Evolutionary conservation across 257 asterid genomes (phyloP).

Genomic region (Linderniella brevidens): DNA sequence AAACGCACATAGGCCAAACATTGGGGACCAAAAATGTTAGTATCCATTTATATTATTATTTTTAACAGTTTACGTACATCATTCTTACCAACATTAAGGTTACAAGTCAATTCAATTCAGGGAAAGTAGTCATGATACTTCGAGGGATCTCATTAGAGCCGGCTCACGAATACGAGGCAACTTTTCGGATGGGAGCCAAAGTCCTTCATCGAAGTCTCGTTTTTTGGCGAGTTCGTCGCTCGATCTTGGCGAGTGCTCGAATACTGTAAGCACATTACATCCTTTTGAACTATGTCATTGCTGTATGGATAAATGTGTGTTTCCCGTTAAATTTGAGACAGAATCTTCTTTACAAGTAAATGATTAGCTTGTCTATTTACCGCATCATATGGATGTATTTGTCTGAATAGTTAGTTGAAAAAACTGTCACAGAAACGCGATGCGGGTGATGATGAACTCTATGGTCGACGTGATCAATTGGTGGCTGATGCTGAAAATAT

Average conservation of each 20-base stretch:
- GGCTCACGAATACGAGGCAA: no score
- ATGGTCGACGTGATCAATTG: conserved; percentile 39
- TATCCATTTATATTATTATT: no score
- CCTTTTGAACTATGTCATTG: background rate
- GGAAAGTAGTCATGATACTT: conserved; percentile 28
- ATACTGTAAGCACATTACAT: conserved; percentile 34
- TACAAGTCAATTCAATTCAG: conserved; percentile 19
- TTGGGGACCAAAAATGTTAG: no score
- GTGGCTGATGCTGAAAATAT: conserved; percentile 50
- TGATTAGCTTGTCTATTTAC: no score
- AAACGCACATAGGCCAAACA: no score
- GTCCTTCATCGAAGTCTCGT: conserved; percentile 39
- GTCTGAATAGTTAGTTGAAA: no score
- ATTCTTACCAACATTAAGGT: conserved; percentile 9
- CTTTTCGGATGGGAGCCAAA: no score
- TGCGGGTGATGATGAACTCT: conserved; percentile 28
- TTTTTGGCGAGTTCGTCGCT: conserved; percentile 26
- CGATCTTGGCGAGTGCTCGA: conserved; percentile 15
- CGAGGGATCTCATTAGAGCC: no score
- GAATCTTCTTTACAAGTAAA: no score
- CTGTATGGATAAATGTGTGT: conserved; percentile 7
- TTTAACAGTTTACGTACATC: no score
- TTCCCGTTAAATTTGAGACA: no score
- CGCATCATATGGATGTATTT: no score
- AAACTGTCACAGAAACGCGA: conserved; percentile 28